Conservation (phyloP, 2,329 filamentous ascomycete species). For the Stemphylium beticola region DNA sequence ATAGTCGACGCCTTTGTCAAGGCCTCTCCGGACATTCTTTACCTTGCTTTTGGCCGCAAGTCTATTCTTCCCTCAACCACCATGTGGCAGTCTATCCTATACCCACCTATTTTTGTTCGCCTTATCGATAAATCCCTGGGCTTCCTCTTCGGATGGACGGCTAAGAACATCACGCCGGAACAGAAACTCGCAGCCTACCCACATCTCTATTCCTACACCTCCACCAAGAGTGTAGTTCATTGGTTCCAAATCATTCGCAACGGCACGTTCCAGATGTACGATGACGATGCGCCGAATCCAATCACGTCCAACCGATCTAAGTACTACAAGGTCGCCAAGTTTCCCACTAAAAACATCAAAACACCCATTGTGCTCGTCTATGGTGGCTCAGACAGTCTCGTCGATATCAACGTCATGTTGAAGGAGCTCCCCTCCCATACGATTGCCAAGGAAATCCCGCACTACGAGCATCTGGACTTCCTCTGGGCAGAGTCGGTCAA, state of each 20-base stretch:
- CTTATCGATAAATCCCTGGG: constrained; percentile 81
- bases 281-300: constrained; percentile 86
- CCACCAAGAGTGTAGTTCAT: constrained; percentile 95
- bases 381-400: constrained; percentile 89
- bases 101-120: constrained; percentile 90
- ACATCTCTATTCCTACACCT: constrained; percentile 95
- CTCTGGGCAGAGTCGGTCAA: constrained; percentile 91
- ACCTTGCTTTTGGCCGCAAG: constrained; percentile 87
- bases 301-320: constrained; percentile 74
- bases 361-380: constrained; percentile 94
- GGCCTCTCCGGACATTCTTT: constrained; percentile 89
- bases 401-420: constrained; percentile 93
- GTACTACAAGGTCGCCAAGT: constrained; percentile 95
- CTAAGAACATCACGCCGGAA: constrained; percentile 78
- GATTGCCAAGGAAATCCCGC: constrained; percentile 81
- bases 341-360: constrained; percentile 95
- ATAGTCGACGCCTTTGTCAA: constrained; percentile 94
- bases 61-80: constrained; percentile 91
- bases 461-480: constrained; percentile 97
- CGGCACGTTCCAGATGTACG: constrained; percentile 96
- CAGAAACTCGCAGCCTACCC: constrained; percentile 97
- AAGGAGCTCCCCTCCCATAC: constrained; percentile 85
- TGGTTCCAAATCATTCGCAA: constrained; percentile 99
- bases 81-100: constrained; percentile 96
- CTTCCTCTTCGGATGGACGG: constrained; percentile 90